These are phyloP conservation scores for Paratinospora sagittata DNA, from an alignment of 164 flowering plant genomes.

Conservation along the genomic window DNA sequence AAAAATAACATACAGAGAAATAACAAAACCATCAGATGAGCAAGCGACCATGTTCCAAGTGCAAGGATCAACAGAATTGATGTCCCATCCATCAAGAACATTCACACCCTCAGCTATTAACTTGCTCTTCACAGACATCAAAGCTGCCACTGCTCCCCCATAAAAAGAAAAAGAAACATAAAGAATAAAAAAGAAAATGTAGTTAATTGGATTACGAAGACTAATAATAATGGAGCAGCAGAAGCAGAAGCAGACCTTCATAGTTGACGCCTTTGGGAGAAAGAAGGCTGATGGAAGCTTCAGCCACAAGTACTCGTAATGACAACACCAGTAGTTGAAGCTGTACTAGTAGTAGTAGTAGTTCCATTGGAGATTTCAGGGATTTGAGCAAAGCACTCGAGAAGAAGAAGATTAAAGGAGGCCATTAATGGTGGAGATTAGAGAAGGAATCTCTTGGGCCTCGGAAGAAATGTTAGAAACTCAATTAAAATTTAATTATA, in stretches of 20 bases:
- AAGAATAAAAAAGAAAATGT: background rate
- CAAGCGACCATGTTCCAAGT: slow-evolving; percentile 95
- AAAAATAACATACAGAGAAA: slow-evolving; percentile 52
- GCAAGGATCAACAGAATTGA: slow-evolving; percentile 96
- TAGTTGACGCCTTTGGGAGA: slow-evolving; percentile 96
- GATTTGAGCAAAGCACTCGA: background rate
- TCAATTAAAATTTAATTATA: background rate
- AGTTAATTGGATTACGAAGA: too few species aligned
- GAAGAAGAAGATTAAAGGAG: background rate
- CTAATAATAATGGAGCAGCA: too few species aligned
- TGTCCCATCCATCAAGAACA: slow-evolving; percentile 91
- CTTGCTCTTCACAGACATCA: slow-evolving; percentile 83
- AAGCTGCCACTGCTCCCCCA: slow-evolving; percentile 61
- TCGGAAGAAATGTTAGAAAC: background rate
- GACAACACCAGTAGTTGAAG: slow-evolving; percentile 20
- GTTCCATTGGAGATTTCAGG: slow-evolving; percentile 23
- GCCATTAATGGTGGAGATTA: slow-evolving; percentile 2
- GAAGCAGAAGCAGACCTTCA: slow-evolving; percentile 49
- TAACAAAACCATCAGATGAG: slow-evolving; percentile 72
- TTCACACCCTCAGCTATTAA: slow-evolving; percentile 43
- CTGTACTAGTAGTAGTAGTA: background rate
- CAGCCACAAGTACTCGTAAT: slow-evolving; percentile 15
- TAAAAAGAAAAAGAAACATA: slow-evolving; percentile 1
- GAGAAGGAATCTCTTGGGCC: slow-evolving; percentile 1
- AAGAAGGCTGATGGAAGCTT: slow-evolving; percentile 50